Evolutionary conservation across 331 rosid genomes (phyloP).

Genomic region (Prunus yedoensis): DNA sequence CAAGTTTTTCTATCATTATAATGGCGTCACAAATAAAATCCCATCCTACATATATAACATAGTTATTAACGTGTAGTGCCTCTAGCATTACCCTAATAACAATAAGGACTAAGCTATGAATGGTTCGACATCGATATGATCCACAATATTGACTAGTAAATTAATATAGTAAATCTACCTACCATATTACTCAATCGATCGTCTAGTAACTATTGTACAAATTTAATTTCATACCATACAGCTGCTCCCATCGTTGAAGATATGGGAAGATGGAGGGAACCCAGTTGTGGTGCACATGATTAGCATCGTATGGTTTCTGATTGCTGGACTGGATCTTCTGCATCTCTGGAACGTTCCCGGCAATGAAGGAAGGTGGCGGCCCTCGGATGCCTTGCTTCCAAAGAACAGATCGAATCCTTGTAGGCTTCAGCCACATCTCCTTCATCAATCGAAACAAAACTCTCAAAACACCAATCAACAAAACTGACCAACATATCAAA

Average conservation of each 20-base stretch:
- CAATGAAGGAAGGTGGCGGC: background rate
- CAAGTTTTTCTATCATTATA: too few relatives aligned
- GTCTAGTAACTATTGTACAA: too few relatives aligned
- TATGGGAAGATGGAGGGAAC: background rate
- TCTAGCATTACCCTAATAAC: too few relatives aligned
- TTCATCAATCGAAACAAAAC: background rate
- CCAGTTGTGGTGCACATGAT: slow-evolving; percentile 6
- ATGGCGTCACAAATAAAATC: too few relatives aligned
- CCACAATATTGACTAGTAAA: too few relatives aligned
- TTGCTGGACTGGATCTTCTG: background rate
- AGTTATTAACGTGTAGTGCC: too few relatives aligned
- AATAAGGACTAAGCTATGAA: too few relatives aligned
- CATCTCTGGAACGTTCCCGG: slow-evolving; percentile 1
- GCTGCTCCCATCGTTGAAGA: background rate
- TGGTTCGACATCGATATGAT: too few relatives aligned
- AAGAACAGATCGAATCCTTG: slow-evolving; percentile 1
- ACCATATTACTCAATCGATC: too few relatives aligned
- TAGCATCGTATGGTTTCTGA: background rate
- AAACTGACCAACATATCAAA: background rate
- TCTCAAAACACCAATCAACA: background rate
- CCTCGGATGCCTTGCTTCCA: slow-evolving; percentile 10
- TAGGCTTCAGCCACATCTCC: slow-evolving; percentile 3
- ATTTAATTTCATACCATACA: background rate
- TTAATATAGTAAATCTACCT: too few relatives aligned
- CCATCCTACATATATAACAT: too few relatives aligned